These are phyloP conservation scores for Talaromyces sp. DNA, from an alignment of 2,329 filamentous ascomycete genomes.

Conservation along the genomic window DNA sequence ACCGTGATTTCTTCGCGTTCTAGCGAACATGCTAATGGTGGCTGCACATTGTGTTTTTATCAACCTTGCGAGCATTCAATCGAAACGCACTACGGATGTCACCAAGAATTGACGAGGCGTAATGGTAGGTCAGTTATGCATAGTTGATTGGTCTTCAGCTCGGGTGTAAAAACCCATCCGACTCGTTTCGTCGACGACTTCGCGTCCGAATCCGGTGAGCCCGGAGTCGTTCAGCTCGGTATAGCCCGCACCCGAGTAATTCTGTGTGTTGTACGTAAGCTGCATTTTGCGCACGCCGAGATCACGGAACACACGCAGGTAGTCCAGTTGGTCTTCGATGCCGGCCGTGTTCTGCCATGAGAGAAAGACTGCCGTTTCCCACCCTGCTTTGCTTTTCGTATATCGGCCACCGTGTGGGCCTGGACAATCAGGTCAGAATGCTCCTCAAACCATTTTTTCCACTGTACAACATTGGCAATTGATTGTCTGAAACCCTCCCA, in stretches of 20 bases:
- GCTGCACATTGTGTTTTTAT: too few species aligned
- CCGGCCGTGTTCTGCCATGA: conserved; percentile 46
- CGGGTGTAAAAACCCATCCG: too few species aligned
- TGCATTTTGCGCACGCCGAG: conserved; percentile 46
- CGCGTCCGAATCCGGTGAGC: conserved; percentile 23
- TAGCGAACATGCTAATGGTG: too few species aligned
- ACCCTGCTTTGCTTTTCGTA: conserved; percentile 38
- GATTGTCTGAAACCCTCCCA: conserved; percentile 43
- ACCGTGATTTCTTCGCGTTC: too few species aligned
- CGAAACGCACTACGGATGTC: too few species aligned
- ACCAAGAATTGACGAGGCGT: too few species aligned
- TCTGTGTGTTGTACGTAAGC: conserved; percentile 46
- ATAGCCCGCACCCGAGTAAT: conserved; percentile 44
- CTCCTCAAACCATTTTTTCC: conserved; percentile 47
- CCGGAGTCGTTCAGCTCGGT: conserved; percentile 35
- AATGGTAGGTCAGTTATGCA: too few species aligned
- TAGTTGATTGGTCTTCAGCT: too few species aligned
- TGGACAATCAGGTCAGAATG: conserved; percentile 42
- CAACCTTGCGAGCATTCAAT: too few species aligned
- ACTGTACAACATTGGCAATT: conserved; percentile 43
- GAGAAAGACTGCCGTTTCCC: conserved; percentile 41
- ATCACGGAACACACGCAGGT: conserved; percentile 43
- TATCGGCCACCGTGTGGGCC: conserved; percentile 38
- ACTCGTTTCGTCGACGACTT: conserved; percentile 19
- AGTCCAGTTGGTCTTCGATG: conserved; percentile 42